These are phyloP conservation scores for Glarea lozoyensis DNA, from an alignment of 495 filamentous ascomycete genomes.

Conservation along the genomic window DNA sequence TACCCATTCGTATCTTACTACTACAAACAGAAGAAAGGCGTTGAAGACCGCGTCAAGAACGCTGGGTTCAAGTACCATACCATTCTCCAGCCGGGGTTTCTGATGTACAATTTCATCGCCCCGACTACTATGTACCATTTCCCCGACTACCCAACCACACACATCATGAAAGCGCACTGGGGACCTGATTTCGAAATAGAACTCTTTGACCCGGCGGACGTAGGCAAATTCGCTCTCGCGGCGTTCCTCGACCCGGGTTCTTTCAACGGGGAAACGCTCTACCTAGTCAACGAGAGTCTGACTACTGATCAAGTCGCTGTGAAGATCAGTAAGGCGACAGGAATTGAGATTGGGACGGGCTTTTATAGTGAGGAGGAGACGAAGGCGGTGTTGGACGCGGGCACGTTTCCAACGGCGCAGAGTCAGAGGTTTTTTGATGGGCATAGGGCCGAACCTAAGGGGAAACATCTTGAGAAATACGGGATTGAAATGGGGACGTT, in stretches of 20 bases:
- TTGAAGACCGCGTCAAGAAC: constrained; percentile 29
- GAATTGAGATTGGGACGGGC: constrained; percentile 24
- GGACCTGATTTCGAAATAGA: constrained; percentile 24
- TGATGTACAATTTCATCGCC: constrained; percentile 35
- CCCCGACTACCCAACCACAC: constrained; percentile 24
- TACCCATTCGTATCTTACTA: constrained; percentile 12
- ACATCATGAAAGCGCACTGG: constrained; percentile 18
- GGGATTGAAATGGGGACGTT: constrained; percentile 19
- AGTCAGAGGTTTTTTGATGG: not conserved
- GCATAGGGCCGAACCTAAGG: not conserved
- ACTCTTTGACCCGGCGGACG: constrained; percentile 38
- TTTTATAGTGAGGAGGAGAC: constrained; percentile 33
- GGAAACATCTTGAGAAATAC: not conserved
- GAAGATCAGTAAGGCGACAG: constrained; percentile 23
- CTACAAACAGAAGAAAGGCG: constrained; percentile 26
- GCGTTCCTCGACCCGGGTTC: constrained; percentile 30
- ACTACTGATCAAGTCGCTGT: constrained; percentile 24
- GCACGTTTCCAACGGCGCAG: not conserved
- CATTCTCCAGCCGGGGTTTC: constrained; percentile 35
- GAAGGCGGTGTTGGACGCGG: not conserved
- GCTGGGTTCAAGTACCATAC: constrained; percentile 32
- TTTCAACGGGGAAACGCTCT: constrained; percentile 30
- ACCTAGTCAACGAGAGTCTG: constrained; percentile 30
- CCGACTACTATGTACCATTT: constrained; percentile 25
- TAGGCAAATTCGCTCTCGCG: constrained; percentile 35